Base-by-base conservation (phyloP, 1,139 yeast genomes). In the Suhomyces choctaworum region DNA sequence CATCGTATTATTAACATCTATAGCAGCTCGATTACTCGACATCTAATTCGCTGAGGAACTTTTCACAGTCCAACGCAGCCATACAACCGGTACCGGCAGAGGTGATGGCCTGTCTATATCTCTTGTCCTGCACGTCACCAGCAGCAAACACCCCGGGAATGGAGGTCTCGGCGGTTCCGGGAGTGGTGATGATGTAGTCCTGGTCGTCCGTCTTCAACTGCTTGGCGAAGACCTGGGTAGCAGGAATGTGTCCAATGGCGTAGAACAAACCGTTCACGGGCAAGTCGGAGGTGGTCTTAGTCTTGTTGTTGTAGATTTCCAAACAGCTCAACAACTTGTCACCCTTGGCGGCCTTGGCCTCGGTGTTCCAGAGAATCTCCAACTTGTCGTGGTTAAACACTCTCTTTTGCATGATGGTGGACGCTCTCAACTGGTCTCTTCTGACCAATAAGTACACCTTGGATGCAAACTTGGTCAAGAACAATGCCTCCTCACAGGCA, bases 31-130 rank as follows among this genome's bases (percentile, higher is more conserved):
- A 25, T 29, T 36, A 34, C 31, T 36, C 36, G 17, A 37, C 33
- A 51, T 82, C 90, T 53, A 74, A 73, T 58, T 86, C 92, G 36
- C 90, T 70, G 48, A 90, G 64, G 62, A 76, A 85, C 64, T 79
- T 82, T 70, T 89, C 97, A 56, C 94, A 88, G 58, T 92, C 98
- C 47, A 92, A 76, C 45, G 95, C 99, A 52, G 99, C 99, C 97
- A 90, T 92, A 76, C 98, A 92, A 46, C 99, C 99, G 47, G 96
- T 78, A 58, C 98, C 99, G 21, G 98, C 98, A 59, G 97, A 89
- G 33, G 99, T 92, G 60, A 92, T 88, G 41, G 99, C 99, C 72
- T 92, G 99, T 81, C 98, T 86, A 67, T 90, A 92, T 60, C 78
- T 79, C 66, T 88, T 84, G 64, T 92, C 99, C 67, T 92, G 98